Percentiles rank a stretch among this genome's conserved stretches.
phyloP scores from a whole-genome alignment of 1,284 basidiomycete genomes.

The Papiliotrema flavescens region DNA sequence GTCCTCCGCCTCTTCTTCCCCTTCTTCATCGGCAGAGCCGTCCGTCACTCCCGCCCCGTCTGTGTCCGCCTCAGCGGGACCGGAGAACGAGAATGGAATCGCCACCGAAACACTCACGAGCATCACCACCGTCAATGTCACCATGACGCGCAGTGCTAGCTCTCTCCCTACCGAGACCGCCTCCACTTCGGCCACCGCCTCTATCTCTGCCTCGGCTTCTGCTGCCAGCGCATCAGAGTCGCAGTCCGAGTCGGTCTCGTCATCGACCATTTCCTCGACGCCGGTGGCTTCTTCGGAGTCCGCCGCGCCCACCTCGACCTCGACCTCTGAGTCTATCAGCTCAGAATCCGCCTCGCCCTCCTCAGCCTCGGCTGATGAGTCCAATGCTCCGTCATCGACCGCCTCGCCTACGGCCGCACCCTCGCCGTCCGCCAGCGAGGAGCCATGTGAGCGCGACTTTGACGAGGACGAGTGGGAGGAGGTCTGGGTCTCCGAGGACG shows the following conservation, averaged over 20 bases:
- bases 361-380: constrained; percentile 1
- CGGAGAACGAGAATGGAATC: constrained; percentile 35
- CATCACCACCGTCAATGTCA: constrained; percentile 33
- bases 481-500: constrained; percentile 32
- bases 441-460: constrained; percentile 13
- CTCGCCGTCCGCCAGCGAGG: neutral
- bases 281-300: neutral
- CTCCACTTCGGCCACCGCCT: neutral
- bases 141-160: constrained; percentile 22
- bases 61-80: constrained; percentile 13
- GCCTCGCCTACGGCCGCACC: neutral
- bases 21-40: neutral
- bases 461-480: constrained; percentile 31
- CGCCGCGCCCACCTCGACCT: neutral
- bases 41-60: neutral
- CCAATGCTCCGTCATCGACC: constrained; percentile 4
- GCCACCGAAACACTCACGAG: constrained; percentile 32
- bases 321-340: constrained; percentile 6
- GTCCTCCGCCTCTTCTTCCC: neutral
- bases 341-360: constrained; percentile 1
- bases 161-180: neutral
- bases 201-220: neutral
- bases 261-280: too few species aligned
- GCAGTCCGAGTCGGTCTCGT: too few species aligned
- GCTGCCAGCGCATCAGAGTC: neutral